Evolutionary conservation across 106 monocot species (phyloP).

Genomic region (Apostasia ramifera): DNA sequence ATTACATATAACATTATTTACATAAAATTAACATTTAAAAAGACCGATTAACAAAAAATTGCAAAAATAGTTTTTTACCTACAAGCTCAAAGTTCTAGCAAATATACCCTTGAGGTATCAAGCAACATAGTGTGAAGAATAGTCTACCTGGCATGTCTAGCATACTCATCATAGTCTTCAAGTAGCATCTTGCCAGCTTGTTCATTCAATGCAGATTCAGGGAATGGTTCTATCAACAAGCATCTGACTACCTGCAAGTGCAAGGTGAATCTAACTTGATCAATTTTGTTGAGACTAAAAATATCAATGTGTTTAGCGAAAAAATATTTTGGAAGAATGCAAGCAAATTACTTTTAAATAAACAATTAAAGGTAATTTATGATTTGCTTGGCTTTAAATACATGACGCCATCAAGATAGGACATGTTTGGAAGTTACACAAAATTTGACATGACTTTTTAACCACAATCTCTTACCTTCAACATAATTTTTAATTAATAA

Average conservation of each 20-base stretch:
- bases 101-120: neutral
- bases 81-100: neutral
- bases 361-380: neutral
- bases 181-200: constrained; percentile 91
- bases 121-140: neutral
- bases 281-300: neutral
- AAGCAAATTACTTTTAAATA: neutral
- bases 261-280: too few relatives aligned
- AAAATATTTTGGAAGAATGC: neutral
- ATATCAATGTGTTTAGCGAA: neutral
- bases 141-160: constrained; percentile 65
- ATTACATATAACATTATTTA: neutral
- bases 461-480: neutral
- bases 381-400: too few relatives aligned
- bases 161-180: constrained; percentile 75
- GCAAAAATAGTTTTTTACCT: too few relatives aligned
- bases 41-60: too few relatives aligned
- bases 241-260: constrained; percentile 64
- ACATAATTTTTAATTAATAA: neutral
- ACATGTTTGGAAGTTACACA: neutral
- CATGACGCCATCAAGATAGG: neutral
- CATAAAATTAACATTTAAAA: neutral
- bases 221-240: constrained; percentile 87
- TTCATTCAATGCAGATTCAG: constrained; percentile 85
- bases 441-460: neutral